These are phyloP conservation scores for Miamiensis avidus DNA, from an alignment of 169 alveolate genomes.

Conservation along the genomic window DNA sequence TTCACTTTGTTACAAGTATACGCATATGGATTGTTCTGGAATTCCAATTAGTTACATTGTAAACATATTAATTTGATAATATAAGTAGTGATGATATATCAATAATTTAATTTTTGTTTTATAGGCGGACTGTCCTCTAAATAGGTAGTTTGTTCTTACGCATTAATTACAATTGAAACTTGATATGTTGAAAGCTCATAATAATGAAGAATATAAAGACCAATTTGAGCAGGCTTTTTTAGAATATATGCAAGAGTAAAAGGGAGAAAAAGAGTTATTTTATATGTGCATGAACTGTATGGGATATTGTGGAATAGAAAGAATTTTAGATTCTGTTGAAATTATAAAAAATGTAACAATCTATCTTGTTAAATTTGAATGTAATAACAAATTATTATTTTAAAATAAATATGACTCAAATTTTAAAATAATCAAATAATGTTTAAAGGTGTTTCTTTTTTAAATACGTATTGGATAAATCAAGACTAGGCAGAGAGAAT, in stretches of 20 bases:
- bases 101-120: no score
- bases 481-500: constrained; percentile 9
- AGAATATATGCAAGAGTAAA: neutral
- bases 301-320: constrained; percentile 42
- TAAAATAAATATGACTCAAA: neutral
- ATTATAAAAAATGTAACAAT: neutral
- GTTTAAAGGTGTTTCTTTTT: constrained; percentile 9
- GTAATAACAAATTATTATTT: neutral
- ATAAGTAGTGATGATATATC: no score
- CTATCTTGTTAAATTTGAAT: constrained; percentile 5
- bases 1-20: constrained; percentile 35
- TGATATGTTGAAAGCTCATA: constrained; percentile 2
- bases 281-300: constrained; percentile 42
- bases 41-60: constrained; percentile 35
- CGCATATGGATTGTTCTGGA: constrained; percentile 42
- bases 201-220: constrained; percentile 5
- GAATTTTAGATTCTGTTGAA: constrained; percentile 24
- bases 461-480: constrained; percentile 32
- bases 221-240: neutral
- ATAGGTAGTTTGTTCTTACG: constrained; percentile 8
- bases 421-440: neutral
- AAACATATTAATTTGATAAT: no score
- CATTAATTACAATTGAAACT: neutral
- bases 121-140: constrained; percentile 24
- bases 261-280: constrained; percentile 16